Evolutionary conservation across 2,329 filamentous ascomycete species (phyloP).

Genomic region (Dryadomyces quercivorus): DNA sequence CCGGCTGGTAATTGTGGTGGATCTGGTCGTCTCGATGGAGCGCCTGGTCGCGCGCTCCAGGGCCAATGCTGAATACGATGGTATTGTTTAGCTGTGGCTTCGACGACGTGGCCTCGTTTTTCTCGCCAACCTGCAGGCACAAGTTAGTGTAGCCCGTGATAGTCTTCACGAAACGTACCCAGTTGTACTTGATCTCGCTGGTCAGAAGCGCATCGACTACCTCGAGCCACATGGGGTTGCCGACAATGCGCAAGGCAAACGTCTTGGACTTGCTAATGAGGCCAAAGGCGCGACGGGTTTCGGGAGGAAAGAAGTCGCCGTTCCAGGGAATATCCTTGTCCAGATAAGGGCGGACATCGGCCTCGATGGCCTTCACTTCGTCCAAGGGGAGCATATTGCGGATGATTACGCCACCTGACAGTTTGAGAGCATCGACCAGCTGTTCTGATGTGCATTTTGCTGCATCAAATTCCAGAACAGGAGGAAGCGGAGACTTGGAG

Average conservation of each 20-base stretch:
- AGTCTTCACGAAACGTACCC: background rate
- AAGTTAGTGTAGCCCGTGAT: background rate
- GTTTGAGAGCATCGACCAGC: background rate
- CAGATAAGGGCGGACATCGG: background rate
- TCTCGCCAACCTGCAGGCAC: constrained; percentile 2
- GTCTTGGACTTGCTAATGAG: constrained; percentile 1
- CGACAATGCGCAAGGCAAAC: background rate
- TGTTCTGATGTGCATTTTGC: background rate
- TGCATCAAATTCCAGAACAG: background rate
- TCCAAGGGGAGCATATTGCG: background rate
- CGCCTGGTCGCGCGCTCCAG: constrained; percentile 12
- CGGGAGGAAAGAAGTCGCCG: constrained; percentile 1
- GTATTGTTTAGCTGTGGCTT: constrained; percentile 18
- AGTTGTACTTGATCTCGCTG: background rate
- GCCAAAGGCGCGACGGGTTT: constrained; percentile 3
- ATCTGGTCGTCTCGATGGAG: constrained; percentile 17
- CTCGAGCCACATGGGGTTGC: constrained; percentile 1
- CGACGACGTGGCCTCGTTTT: background rate
- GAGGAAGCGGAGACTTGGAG: background rate
- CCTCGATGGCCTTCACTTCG: background rate
- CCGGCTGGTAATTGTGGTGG: constrained; percentile 11
- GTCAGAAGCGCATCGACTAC: constrained; percentile 1
- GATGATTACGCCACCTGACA: background rate
- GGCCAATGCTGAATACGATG: constrained; percentile 16
- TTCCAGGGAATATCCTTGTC: background rate